These are phyloP conservation scores for Boletus huronensis DNA, from an alignment of 768 basidiomycete species.

Conservation along the genomic window DNA sequence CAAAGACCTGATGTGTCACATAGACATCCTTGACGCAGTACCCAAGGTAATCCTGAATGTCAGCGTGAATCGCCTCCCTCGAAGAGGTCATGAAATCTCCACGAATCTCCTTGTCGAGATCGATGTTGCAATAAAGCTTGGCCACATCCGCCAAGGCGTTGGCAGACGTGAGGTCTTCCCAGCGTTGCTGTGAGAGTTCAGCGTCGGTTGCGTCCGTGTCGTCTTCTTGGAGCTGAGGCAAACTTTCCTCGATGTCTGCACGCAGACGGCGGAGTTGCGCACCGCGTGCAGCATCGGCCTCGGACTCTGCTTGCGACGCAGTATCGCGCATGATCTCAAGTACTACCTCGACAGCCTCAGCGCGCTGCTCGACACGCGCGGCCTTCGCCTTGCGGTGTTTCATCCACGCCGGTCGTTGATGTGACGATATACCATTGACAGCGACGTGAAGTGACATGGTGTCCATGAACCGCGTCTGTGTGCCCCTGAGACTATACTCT, in stretches of 20 bases:
- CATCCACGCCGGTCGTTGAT: slow-evolving; percentile 92
- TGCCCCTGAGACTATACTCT: slow-evolving; percentile 72
- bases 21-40: slow-evolving; percentile 88
- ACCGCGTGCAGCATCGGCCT: slow-evolving; percentile 37
- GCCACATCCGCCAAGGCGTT: slow-evolving; percentile 94
- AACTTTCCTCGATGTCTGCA: slow-evolving; percentile 39
- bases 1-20: slow-evolving; percentile 80
- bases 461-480: slow-evolving; percentile 80
- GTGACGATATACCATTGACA: slow-evolving; percentile 89
- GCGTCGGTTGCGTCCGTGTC: slow-evolving; percentile 40
- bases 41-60: slow-evolving; percentile 67
- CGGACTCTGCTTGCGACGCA: slow-evolving; percentile 34
- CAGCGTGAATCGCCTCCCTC: slow-evolving; percentile 59
- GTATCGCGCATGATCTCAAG: slow-evolving; percentile 48
- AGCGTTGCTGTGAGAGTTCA: slow-evolving; percentile 53
- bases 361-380: slow-evolving; percentile 48
- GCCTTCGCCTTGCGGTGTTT: slow-evolving; percentile 74
- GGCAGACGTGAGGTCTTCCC: slow-evolving; percentile 91
- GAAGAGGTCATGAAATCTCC: slow-evolving; percentile 71
- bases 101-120: slow-evolving; percentile 73
- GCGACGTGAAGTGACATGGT: slow-evolving; percentile 96
- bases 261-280: slow-evolving; percentile 39
- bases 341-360: slow-evolving; percentile 64
- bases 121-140: slow-evolving; percentile 79
- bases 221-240: slow-evolving; percentile 35